These are phyloP conservation scores for Fusarium papillatum DNA, from an alignment of 2,329 filamentous ascomycete genomes.

Conservation along the genomic window DNA sequence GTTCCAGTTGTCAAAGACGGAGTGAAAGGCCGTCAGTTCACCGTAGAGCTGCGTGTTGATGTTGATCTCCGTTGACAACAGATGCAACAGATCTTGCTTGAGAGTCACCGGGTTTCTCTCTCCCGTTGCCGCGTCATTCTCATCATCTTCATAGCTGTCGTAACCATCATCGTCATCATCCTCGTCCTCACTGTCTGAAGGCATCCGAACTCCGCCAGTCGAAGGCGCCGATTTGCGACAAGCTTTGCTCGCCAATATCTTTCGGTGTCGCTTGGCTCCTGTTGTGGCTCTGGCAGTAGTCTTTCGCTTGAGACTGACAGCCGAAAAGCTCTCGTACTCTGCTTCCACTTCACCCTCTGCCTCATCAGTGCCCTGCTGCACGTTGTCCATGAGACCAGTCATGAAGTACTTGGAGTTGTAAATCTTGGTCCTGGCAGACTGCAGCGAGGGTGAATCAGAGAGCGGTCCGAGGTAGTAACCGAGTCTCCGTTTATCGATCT, in stretches of 20 bases:
- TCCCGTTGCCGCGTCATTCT: constrained; percentile 19
- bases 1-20: constrained; percentile 60
- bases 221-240: background rate
- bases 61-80: constrained; percentile 61
- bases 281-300: background rate
- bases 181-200: background rate
- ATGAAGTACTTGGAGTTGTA: constrained; percentile 60
- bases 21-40: constrained; percentile 60
- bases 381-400: constrained; percentile 54
- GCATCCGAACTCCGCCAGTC: background rate
- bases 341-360: constrained; percentile 56
- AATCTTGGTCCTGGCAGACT: constrained; percentile 46
- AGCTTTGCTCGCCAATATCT: constrained; percentile 8
- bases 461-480: constrained; percentile 54
- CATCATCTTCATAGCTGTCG: background rate
- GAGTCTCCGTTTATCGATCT: constrained; percentile 44
- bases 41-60: constrained; percentile 60
- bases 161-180: constrained; percentile 13
- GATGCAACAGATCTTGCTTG: constrained; percentile 63
- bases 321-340: constrained; percentile 42
- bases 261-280: constrained; percentile 9
- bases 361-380: constrained; percentile 36
- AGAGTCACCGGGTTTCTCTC: constrained; percentile 54
- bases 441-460: constrained; percentile 32
- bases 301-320: constrained; percentile 13